A percentile compares a stretch with the other conserved stretches of the same genome.
These are phyloP conservation scores for Neolentinus lepideus DNA, from an alignment of 1,284 basidiomycete species.

Conservation along the genomic window DNA sequence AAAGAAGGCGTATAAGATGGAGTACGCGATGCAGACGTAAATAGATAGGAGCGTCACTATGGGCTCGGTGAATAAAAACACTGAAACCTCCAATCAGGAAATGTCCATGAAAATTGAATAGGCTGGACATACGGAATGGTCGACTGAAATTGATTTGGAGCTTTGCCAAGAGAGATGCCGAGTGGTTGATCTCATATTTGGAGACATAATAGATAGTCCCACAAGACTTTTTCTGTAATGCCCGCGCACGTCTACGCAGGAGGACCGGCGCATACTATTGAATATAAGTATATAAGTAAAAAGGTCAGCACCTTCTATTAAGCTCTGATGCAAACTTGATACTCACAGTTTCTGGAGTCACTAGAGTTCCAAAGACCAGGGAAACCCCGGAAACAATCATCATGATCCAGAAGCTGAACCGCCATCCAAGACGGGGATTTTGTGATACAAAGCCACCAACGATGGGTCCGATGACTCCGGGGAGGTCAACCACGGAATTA, in stretches of 20 bases:
- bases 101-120: background rate
- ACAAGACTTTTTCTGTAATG: conserved; percentile 38
- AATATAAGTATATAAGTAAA: background rate
- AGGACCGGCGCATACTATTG: conserved; percentile 60
- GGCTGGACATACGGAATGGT: conserved; percentile 44
- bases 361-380: conserved; percentile 35
- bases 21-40: conserved; percentile 65
- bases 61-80: conserved; percentile 60
- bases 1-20: conserved; percentile 51
- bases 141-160: conserved; percentile 43
- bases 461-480: conserved; percentile 50
- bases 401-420: conserved; percentile 71
- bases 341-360: conserved; percentile 44
- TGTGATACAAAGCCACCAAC: conserved; percentile 58
- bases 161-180: conserved; percentile 32
- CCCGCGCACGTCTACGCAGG: conserved; percentile 47
- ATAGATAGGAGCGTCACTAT: conserved; percentile 62
- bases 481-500: conserved; percentile 1
- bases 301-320: background rate
- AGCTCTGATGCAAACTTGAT: background rate
- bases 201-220: conserved; percentile 41
- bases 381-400: conserved; percentile 47
- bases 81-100: conserved; percentile 21
- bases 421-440: conserved; percentile 45
- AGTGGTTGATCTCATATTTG: conserved; percentile 43